Conservation (phyloP, 768 basidiomycete genomes). For the Suillus cothurnatus region DNA sequence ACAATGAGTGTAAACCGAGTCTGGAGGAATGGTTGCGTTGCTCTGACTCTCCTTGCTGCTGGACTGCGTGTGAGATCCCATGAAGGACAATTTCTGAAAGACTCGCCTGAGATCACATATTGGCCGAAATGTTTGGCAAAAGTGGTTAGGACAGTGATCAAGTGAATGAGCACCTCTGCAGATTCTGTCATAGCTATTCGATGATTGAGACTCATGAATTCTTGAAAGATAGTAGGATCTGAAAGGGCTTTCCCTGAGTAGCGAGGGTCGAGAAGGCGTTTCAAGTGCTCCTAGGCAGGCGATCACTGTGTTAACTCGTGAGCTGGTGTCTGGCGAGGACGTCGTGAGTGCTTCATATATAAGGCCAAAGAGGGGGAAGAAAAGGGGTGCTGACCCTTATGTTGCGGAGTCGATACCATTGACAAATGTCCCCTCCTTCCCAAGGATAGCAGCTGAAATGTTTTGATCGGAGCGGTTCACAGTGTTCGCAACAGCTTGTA, state of each 20-base stretch:
- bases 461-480: slow-evolving; percentile 72
- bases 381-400: slow-evolving; percentile 74
- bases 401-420: slow-evolving; percentile 30
- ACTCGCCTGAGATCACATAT: slow-evolving; percentile 26
- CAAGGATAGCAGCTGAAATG: slow-evolving; percentile 82
- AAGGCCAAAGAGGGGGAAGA: slow-evolving; percentile 91
- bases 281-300: slow-evolving; percentile 77
- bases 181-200: slow-evolving; percentile 88
- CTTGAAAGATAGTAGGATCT: slow-evolving; percentile 84
- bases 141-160: slow-evolving; percentile 67
- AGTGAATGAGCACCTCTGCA: slow-evolving; percentile 65
- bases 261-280: slow-evolving; percentile 75
- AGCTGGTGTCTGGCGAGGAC: slow-evolving; percentile 58
- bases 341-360: slow-evolving; percentile 84
- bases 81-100: slow-evolving; percentile 4
- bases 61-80: not conserved
- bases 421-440: slow-evolving; percentile 38
- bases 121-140: slow-evolving; percentile 49
- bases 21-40: slow-evolving; percentile 36
- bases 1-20: slow-evolving; percentile 60
- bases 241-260: slow-evolving; percentile 82
- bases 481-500: slow-evolving; percentile 81
- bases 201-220: slow-evolving; percentile 86
- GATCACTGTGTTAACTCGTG: slow-evolving; percentile 50
- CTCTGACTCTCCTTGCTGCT: slow-evolving; percentile 32